Evolutionary conservation across 192 early-diverging fungal species (phyloP).

Genomic region (Backusella morwellensis): DNA sequence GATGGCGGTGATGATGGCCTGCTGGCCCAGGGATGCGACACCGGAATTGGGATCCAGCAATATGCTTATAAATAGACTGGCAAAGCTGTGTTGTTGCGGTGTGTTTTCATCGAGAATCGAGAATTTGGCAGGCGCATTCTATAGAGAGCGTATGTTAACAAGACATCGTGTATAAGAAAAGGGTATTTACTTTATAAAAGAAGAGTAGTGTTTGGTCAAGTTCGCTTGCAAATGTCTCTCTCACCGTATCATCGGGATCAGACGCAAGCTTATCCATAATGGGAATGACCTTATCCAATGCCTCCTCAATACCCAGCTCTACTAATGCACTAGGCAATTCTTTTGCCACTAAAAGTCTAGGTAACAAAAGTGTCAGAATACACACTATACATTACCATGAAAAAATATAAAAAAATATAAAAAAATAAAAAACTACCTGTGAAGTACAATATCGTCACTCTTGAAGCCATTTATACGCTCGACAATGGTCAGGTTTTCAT

Average conservation of each 20-base stretch:
- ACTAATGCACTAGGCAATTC: conserved; percentile 37
- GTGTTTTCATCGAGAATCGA: background rate
- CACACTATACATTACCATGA: background rate
- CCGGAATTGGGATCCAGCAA: conserved; percentile 53
- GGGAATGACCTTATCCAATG: conserved; percentile 39
- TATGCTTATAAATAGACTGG: conserved; percentile 42
- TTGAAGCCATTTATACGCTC: conserved; percentile 11
- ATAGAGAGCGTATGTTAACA: background rate
- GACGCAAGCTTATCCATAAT: conserved; percentile 36
- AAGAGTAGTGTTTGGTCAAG: conserved; percentile 46
- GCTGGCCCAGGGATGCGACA: conserved; percentile 46
- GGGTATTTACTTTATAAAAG: conserved; percentile 38
- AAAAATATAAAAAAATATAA: background rate
- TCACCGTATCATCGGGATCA: conserved; percentile 43
- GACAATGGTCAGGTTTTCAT: conserved; percentile 3
- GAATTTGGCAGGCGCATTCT: conserved; percentile 8
- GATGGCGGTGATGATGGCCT: conserved; percentile 43
- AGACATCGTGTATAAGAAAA: too few species aligned
- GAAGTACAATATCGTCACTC: background rate
- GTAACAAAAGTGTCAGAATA: conserved; percentile 12
- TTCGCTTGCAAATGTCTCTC: conserved; percentile 43
- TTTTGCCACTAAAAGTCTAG: conserved; percentile 41
- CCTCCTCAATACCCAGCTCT: conserved; percentile 34
- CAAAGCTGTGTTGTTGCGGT: conserved; percentile 34
- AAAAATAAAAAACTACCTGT: conserved; percentile 2